Base-by-base conservation (phyloP, 768 basidiomycete genomes). In the Calvatia gigantea region DNA sequence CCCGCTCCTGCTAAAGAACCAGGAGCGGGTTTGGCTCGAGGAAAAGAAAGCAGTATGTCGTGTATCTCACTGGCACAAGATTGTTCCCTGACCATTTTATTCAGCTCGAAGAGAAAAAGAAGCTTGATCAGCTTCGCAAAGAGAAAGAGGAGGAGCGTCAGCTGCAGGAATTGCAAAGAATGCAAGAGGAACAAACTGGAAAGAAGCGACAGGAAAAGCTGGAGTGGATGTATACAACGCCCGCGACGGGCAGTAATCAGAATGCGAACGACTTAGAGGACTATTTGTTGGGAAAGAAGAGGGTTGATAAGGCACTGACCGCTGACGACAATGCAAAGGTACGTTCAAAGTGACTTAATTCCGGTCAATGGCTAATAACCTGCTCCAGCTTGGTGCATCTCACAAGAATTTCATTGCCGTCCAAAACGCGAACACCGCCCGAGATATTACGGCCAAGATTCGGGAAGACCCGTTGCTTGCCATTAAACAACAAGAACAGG, bases 151-250 rank as follows among this genome's bases (percentile, higher is more conserved):
- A 99, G 67, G 97, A 99, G 68, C 82, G 97, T 5, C 96, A 98
- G 67, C 72, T 99, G 1, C 94, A 96, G 62, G 97, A 99, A 63
- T 83, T 99, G 6, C 97, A 98, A 68, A 83, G 95, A 49, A 72
- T 99, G 54, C 96, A 98, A 69, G 94, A 96, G 68, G 91, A 91
- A 61, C 85, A 95, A 61, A 98, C 96, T 8, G 96, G 96, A 31
- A 94, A 89, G 77, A 97, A 95, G 73, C 77, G 91, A 60, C 84
- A 88, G 49, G 95, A 98, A 72, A 94, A 94, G 67, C 70, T 99
- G 46, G 97, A 99, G 69, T 99, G 97, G 97, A 96, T 99, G 93
- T 99, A 98, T 74, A 78, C 96, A n/a, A 97, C 96, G 1, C 97
- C 97, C 3, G 92, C 94, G 1, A 86, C 89, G 3, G 95, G 95